Evolutionary conservation across 169 alveolate genomes (phyloP), one percentile per base, ranked within the genome.

Genomic region (Fabrea salina): DNA sequence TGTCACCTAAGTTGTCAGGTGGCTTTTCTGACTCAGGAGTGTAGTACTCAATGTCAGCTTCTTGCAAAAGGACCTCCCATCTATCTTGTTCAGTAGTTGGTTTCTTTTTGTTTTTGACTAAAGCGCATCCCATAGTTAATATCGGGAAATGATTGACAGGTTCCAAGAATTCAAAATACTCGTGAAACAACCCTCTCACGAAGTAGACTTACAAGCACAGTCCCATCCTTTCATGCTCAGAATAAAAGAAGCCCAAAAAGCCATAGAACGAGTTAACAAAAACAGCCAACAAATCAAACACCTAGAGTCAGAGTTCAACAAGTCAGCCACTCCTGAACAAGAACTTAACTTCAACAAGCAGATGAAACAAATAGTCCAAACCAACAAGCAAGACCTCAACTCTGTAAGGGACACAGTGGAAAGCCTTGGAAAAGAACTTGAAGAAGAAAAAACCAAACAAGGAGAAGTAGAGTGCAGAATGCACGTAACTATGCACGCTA

Each of bases 401-500:
- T 30, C 22, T 47, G 66, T 70, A 32, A 59, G 79, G 30, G 44
- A 70, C n/a, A 50, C 37, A n/a, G 49, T 33, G 1, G 79, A 70
- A 47, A 33, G 27, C 5, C 50, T 64, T 6, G 40, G 67, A 4
- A 41, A 70, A 47, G 47, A n/a, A 11, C 25, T 43, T 27, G 66
- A 47, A 47, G 67, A 70, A 19, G 59, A 30, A 5, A 22, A 32
- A 4, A 33, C 37, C 3, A 44, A 22, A 70, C 43, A 19, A 41
- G 68, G 37, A 3, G 25, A 41, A 6, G 25, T 35, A 6, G 66
- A 41, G 25, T 27, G n/a, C 30, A 70, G 66, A 70, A 47, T 70
- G 64, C 0, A n/a, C 7, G 22, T 49, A 43, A 70, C 79, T 19
- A 49, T 22, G 51, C 79, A 70, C 25, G 79, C 79, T 5, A 70